These are phyloP conservation scores for Aspergillus udagawae DNA, from an alignment of 2,329 filamentous ascomycete species.

Conservation along the genomic window DNA sequence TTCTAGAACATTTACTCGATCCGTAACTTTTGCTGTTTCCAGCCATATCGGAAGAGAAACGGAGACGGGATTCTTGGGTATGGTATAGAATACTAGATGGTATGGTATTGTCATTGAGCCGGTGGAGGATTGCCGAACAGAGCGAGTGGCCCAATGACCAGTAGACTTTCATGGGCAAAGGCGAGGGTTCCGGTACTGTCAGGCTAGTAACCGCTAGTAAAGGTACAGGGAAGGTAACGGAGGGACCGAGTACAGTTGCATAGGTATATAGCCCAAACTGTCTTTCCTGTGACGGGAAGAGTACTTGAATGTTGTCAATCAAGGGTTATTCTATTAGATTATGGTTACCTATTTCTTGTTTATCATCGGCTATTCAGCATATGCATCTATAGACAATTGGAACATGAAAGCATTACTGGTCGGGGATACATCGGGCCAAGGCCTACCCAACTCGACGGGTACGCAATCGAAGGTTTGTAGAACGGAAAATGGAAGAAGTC, in stretches of 20 bases:
- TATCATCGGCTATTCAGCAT: not conserved
- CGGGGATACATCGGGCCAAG: too few species aligned
- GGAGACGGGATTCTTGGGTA: not conserved
- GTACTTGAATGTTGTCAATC: not conserved
- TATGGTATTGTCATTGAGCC: not conserved
- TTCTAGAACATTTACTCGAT: not conserved
- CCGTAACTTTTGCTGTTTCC: not conserved
- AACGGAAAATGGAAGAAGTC: conserved; percentile 24
- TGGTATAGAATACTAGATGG: not conserved
- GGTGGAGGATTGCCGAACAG: conserved; percentile 3
- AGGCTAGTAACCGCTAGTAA: not conserved
- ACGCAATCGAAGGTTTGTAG: conserved; percentile 21
- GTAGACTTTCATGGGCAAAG: not conserved
- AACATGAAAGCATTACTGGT: not conserved
- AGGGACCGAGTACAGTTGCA: too few species aligned
- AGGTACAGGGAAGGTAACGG: not conserved
- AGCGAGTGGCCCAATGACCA: conserved; percentile 12
- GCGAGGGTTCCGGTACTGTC: not conserved
- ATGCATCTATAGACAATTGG: not conserved
- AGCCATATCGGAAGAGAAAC: not conserved
- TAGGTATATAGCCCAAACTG: too few species aligned
- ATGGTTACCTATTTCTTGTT: not conserved
- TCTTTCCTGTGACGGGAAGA: too few species aligned
- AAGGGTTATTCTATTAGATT: not conserved
- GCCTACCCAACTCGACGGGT: conserved; percentile 13